phyloP scores from a whole-genome alignment of 2,329 filamentous ascomycete species.

The Mariannaea elegans region DNA sequence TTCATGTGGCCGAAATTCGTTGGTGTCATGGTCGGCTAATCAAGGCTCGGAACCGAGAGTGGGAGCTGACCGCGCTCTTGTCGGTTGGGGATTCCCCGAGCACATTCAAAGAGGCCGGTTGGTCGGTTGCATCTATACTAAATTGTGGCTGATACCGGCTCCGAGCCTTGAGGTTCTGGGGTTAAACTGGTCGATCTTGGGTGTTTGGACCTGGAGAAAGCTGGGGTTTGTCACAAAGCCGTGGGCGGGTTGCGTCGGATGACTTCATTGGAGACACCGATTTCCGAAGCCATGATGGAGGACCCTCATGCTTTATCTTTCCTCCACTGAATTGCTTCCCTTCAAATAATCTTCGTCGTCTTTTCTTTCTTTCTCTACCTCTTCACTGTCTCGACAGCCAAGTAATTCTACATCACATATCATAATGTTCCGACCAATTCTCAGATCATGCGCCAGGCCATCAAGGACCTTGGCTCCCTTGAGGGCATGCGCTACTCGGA shows the following conservation, averaged over 20 bases:
- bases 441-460: constrained; percentile 41
- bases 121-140: constrained; percentile 6
- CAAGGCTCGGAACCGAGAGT: constrained; percentile 10
- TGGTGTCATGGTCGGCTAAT: constrained; percentile 3
- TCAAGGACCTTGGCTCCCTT: constrained; percentile 35
- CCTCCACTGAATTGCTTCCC: constrained; percentile 20
- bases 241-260: constrained; percentile 43
- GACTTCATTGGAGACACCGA: constrained; percentile 39
- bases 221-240: constrained; percentile 33
- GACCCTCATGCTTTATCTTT: constrained; percentile 28
- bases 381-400: not conserved
- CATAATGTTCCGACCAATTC: constrained; percentile 44
- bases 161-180: constrained; percentile 16
- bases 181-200: constrained; percentile 4
- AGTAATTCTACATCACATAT: too few species aligned
- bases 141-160: constrained; percentile 30
- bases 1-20: constrained; percentile 7
- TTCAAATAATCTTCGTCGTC: constrained; percentile 7
- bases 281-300: constrained; percentile 31
- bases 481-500: constrained; percentile 41
- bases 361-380: not conserved
- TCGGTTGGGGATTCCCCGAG: not conserved
- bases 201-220: constrained; percentile 28
- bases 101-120: not conserved
- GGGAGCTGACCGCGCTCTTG: constrained; percentile 2